These are phyloP conservation scores for Cytospora chrysosperma DNA, from an alignment of 2,329 filamentous ascomycete species.

Conservation along the genomic window DNA sequence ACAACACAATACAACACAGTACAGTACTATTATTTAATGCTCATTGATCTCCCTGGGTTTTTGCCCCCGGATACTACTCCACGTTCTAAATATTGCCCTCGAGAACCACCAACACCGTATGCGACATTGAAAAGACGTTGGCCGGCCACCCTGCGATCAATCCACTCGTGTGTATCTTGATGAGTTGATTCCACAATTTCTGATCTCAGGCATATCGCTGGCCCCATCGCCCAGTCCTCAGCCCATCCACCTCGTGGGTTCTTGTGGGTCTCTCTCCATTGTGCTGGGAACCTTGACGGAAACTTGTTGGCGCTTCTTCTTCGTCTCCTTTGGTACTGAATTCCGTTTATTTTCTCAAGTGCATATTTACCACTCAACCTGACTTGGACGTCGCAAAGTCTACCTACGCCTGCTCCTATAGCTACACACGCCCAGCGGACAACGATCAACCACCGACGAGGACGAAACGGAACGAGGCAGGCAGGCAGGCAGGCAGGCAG, in stretches of 20 bases:
- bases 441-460: too few species aligned
- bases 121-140: not conserved
- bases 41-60: too few species aligned
- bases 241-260: constrained; percentile 13
- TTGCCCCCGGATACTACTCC: too few species aligned
- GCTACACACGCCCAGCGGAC: not conserved
- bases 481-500: too few species aligned
- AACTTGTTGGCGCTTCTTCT: not conserved
- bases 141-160: not conserved
- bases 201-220: not conserved
- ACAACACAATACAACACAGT: too few species aligned
- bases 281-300: not conserved
- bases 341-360: not conserved
- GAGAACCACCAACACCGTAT: not conserved
- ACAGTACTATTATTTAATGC: too few species aligned
- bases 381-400: not conserved
- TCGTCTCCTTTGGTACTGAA: not conserved
- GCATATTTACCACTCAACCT: not conserved
- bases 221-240: too few species aligned
- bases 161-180: not conserved
- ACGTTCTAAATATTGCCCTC: not conserved
- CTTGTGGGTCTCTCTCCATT: not conserved
- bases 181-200: not conserved
- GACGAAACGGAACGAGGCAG: too few species aligned
- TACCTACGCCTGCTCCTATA: not conserved